Base-by-base conservation (phyloP, 148 eudicot species). In the Arbutus unedo region DNA sequence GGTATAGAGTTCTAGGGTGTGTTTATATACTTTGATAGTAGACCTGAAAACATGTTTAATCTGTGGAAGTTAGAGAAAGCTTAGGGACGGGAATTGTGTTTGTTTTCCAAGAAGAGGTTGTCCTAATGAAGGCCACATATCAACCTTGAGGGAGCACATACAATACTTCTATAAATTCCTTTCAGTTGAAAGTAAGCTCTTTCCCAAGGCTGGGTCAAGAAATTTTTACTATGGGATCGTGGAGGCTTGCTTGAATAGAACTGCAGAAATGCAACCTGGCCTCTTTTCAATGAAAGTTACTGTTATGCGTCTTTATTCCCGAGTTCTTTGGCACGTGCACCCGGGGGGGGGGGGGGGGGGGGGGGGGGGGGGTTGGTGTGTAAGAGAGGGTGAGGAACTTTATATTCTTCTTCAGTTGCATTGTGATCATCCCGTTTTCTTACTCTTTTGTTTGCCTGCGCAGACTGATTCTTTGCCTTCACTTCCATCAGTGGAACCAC, bases 401-500 rank as follows among this genome's bases (percentile, higher is more conserved):
- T 31, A 31, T 31, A 31, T 31, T 1, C 38, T 31, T 31, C 38
- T 31, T 31, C 38, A 0, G 38, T 31, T 31, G 38, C 38, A 31
- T 31, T 31, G 38, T 0, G 38, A 31, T 31, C 38, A 31, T 76
- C 43, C 44, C 23, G 25, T 76, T 19, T 60, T 21, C 68, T 76
- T 53, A 76, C 60, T 31, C n/a, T 76, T 76, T 31, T 25, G 60
- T 54, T 25, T 25, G 13, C 62, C 47, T 47, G 79, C 84, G 85
- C 93, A 92, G 98, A 72, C 89, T 75, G 88, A 74, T 21, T 92
- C 94, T 50, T 83, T 88, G 77, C 92, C 96, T 68, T 74, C 86
- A 41, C 67, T 71, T 70, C 18, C 82, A 53, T 53, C 80, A 8
- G 50, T 79, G 81, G 98, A 91, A 76, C 87, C 86, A 44, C 81